Conservation (phyloP, 78 protist species). For the Dictyostelium capitatum region DNA sequence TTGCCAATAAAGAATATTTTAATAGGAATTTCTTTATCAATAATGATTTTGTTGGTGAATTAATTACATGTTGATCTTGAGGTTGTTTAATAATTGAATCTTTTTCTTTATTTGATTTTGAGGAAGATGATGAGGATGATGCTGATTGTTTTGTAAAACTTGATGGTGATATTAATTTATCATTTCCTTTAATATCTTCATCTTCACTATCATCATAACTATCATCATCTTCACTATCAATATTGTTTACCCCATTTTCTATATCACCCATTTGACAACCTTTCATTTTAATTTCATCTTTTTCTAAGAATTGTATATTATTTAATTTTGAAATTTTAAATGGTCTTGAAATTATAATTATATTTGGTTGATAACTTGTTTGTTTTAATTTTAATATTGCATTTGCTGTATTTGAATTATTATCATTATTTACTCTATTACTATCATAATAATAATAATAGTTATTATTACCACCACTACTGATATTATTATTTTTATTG, state of each 20-base stretch:
- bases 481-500: too few species aligned
- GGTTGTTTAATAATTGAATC: background rate
- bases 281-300: too few species aligned
- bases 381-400: background rate
- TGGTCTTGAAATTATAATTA: background rate
- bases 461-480: too few species aligned
- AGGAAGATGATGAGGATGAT: too few species aligned
- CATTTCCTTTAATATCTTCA: background rate
- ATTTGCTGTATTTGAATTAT: too few species aligned
- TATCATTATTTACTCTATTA: too few species aligned
- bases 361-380: slow-evolving; percentile 9
- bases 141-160: too few species aligned
- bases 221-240: too few species aligned
- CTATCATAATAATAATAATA: too few species aligned
- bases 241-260: too few species aligned
- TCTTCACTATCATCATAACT: background rate
- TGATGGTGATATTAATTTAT: background rate
- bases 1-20: slow-evolving; percentile 1
- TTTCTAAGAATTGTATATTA: background rate
- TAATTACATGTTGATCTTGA: background rate
- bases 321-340: slow-evolving; percentile 17
- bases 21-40: background rate
- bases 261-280: too few species aligned
- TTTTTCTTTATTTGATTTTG: background rate
- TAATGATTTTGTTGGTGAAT: background rate